phyloP scores from a whole-genome alignment of 441 rosid genomes.

The Metrosideros polymorpha region DNA sequence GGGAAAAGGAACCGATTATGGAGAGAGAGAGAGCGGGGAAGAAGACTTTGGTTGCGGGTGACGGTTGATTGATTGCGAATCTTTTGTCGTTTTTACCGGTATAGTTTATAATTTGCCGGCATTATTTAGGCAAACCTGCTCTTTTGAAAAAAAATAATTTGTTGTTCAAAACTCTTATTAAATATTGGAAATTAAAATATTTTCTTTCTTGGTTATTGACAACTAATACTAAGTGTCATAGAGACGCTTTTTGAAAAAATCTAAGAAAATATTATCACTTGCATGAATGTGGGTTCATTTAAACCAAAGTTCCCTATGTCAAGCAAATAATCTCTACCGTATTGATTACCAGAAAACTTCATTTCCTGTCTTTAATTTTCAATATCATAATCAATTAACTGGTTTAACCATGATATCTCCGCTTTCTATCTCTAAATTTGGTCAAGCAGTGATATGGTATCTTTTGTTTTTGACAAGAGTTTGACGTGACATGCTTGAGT shows the following conservation, averaged over 20 bases:
- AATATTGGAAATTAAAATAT: too few relatives aligned
- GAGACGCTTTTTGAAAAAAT: too few relatives aligned
- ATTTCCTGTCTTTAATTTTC: neutral
- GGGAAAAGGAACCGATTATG: neutral
- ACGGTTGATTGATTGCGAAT: neutral
- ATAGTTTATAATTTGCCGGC: neutral
- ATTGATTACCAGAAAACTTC: neutral
- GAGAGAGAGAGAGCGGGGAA: neutral
- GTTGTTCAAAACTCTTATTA: neutral
- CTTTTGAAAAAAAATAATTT: neutral
- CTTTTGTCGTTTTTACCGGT: neutral
- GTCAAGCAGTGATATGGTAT: rapidly evolving
- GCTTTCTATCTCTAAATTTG: neutral
- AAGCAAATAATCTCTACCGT: neutral
- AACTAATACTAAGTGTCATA: too few relatives aligned
- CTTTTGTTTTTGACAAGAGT: neutral
- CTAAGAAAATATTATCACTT: neutral
- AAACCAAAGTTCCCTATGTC: too few relatives aligned
- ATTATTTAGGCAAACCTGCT: neutral
- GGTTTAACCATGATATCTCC: neutral
- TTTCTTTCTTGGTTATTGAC: too few relatives aligned
- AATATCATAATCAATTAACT: neutral
- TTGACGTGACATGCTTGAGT: neutral
- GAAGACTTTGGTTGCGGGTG: neutral
- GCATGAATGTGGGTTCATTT: neutral